Conservation (phyloP, 2,329 filamentous ascomycete species). For the Biscogniauxia mediterranea region DNA sequence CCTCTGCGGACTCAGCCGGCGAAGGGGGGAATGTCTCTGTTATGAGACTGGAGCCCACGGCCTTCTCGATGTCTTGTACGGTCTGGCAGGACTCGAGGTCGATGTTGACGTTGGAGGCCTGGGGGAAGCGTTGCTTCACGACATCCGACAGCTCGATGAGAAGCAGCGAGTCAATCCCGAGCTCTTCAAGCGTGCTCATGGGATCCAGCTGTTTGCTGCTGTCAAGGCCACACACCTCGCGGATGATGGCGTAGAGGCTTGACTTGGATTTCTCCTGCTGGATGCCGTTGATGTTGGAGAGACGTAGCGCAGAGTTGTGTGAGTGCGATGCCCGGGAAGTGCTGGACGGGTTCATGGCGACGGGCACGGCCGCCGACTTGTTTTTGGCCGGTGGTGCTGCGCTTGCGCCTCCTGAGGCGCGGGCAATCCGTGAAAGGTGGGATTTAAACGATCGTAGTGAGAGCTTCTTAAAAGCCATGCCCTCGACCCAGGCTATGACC, state of each 20-base stretch:
- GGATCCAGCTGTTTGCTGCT: conserved; percentile 36
- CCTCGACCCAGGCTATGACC: conserved; percentile 24
- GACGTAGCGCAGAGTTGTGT: neutral
- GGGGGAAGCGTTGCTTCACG: neutral
- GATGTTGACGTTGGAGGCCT: neutral
- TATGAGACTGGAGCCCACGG: neutral
- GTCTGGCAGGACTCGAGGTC: neutral
- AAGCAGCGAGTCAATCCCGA: neutral
- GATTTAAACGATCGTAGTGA: conserved; percentile 35
- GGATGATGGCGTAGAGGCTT: conserved; percentile 27
- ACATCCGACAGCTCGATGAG: neutral
- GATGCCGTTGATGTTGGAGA: neutral
- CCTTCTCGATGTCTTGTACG: conserved; percentile 11
- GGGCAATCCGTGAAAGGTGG: conserved; percentile 5
- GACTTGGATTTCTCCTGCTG: neutral
- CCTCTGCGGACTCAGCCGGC: neutral
- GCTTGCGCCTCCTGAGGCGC: neutral
- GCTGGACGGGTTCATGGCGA: neutral
- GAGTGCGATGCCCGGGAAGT: neutral
- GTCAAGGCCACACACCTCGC: conserved; percentile 52
- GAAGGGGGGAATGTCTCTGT: conserved; percentile 1
- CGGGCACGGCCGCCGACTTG: neutral
- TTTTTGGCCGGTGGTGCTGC: neutral
- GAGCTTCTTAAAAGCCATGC: conserved; percentile 32
- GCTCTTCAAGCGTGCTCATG: neutral